These are phyloP conservation scores for Calonectria fujianensis DNA, from an alignment of 2,329 filamentous ascomycete genomes.

Conservation along the genomic window DNA sequence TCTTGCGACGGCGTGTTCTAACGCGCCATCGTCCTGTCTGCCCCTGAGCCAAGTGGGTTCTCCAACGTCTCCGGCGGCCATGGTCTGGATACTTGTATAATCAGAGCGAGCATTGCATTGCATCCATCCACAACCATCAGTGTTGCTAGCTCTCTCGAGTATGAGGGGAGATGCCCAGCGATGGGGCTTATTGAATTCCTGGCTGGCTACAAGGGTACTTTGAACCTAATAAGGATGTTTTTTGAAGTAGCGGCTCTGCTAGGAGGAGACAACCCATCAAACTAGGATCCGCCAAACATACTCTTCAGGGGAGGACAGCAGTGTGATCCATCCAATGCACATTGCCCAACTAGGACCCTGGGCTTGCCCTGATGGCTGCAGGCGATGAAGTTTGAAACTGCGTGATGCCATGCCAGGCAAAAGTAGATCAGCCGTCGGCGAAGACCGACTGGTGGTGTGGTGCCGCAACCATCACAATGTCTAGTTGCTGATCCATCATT, in stretches of 20 bases:
- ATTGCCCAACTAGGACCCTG: conserved; percentile 9
- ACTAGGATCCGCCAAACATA: not conserved
- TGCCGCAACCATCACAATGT: conserved; percentile 21
- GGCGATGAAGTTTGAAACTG: conserved; percentile 19
- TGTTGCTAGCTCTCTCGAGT: conserved; percentile 2
- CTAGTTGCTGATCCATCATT: conserved; percentile 24
- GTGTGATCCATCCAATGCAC: not conserved
- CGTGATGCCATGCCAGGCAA: not conserved
- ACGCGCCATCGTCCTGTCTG: conserved; percentile 37
- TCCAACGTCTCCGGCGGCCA: conserved; percentile 23
- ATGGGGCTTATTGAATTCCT: not conserved
- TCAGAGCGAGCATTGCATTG: conserved; percentile 36
- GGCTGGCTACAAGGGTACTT: not conserved
- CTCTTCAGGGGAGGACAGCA: conserved; percentile 2
- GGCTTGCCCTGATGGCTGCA: conserved; percentile 3
- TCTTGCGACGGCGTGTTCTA: conserved; percentile 23
- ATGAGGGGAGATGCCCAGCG: not conserved
- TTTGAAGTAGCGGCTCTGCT: conserved; percentile 24
- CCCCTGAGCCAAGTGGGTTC: conserved; percentile 37
- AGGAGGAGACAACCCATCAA: conserved; percentile 13
- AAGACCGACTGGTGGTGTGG: conserved; percentile 38
- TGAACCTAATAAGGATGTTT: conserved; percentile 22
- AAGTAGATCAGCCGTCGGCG: conserved; percentile 33
- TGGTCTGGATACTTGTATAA: conserved; percentile 31
- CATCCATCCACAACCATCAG: conserved; percentile 33